phyloP scores from a whole-genome alignment of 2,329 filamentous ascomycete genomes.

The Emydomyces testavorans region DNA sequence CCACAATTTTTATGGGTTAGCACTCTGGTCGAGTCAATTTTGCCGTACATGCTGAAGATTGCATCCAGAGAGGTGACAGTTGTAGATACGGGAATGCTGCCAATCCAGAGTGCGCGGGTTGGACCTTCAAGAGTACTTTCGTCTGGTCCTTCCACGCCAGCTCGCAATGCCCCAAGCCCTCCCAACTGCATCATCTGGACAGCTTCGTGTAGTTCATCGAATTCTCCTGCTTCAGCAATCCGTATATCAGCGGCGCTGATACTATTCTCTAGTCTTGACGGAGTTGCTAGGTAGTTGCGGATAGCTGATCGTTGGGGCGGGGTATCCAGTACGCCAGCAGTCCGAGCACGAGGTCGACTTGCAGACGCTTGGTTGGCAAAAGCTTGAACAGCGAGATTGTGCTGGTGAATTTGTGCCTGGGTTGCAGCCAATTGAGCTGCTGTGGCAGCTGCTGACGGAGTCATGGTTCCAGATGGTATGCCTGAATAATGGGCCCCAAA shows the following conservation, averaged over 20 bases:
- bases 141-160: slow-evolving; percentile 55
- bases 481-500: slow-evolving; percentile 50
- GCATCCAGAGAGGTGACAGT: slow-evolving; percentile 89
- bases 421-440: slow-evolving; percentile 50
- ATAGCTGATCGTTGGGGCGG: slow-evolving; percentile 53
- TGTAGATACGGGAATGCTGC: slow-evolving; percentile 92
- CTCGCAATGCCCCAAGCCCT: slow-evolving; percentile 51
- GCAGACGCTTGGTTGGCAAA: slow-evolving; percentile 75
- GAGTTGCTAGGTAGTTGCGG: slow-evolving; percentile 65
- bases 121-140: slow-evolving; percentile 76
- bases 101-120: slow-evolving; percentile 89
- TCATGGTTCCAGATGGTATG: slow-evolving; percentile 48
- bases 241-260: slow-evolving; percentile 65
- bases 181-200: slow-evolving; percentile 66
- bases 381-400: slow-evolving; percentile 87
- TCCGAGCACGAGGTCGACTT: slow-evolving; percentile 76
- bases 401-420: slow-evolving; percentile 64
- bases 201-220: slow-evolving; percentile 67
- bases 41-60: slow-evolving; percentile 88
- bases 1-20: slow-evolving; percentile 98
- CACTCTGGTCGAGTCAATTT: slow-evolving; percentile 82
- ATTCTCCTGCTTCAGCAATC: slow-evolving; percentile 63
- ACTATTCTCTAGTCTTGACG: slow-evolving; percentile 61
- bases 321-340: slow-evolving; percentile 80
- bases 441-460: slow-evolving; percentile 45